phyloP scores from a whole-genome alignment of 768 basidiomycete species.

The Tylopilus felleus region DNA sequence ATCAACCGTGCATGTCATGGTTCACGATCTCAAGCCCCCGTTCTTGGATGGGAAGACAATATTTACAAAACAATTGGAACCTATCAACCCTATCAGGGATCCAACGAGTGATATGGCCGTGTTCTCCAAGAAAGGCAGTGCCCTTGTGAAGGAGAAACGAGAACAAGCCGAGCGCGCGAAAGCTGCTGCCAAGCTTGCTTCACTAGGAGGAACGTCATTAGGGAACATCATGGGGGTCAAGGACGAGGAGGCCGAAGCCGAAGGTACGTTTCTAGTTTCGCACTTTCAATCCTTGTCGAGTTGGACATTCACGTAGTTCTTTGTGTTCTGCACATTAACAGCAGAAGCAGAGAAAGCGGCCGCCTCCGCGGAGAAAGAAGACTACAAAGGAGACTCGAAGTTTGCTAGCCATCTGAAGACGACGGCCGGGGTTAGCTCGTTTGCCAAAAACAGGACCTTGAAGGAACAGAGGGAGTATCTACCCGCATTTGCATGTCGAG shows the following conservation, averaged over 20 bases:
- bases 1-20: conserved; percentile 95
- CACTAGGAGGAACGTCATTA: conserved; percentile 87
- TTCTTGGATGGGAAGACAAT: conserved; percentile 96
- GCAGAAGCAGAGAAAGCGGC: conserved; percentile 49
- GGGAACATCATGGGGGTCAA: conserved; percentile 98
- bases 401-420: conserved; percentile 93
- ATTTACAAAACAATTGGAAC: conserved; percentile 94
- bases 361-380: conserved; percentile 53
- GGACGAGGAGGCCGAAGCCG: conserved; percentile 90
- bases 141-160: conserved; percentile 90
- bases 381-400: conserved; percentile 93
- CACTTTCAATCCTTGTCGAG: conserved; percentile 37
- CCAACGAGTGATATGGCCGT: conserved; percentile 91
- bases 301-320: conserved; percentile 78
- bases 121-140: conserved; percentile 96
- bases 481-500: conserved; percentile 95
- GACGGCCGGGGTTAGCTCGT: conserved; percentile 72
- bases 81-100: conserved; percentile 95
- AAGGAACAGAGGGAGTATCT: conserved; percentile 96
- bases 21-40: conserved; percentile 95
- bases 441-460: conserved; percentile 76
- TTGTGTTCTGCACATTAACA: conserved; percentile 38
- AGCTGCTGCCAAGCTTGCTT: conserved; percentile 93
- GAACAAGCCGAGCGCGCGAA: conserved; percentile 96
- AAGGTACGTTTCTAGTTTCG: conserved; percentile 56